Evolutionary conservation across 495 filamentous ascomycete genomes (phyloP).

Genomic region (Pyronema domesticum): DNA sequence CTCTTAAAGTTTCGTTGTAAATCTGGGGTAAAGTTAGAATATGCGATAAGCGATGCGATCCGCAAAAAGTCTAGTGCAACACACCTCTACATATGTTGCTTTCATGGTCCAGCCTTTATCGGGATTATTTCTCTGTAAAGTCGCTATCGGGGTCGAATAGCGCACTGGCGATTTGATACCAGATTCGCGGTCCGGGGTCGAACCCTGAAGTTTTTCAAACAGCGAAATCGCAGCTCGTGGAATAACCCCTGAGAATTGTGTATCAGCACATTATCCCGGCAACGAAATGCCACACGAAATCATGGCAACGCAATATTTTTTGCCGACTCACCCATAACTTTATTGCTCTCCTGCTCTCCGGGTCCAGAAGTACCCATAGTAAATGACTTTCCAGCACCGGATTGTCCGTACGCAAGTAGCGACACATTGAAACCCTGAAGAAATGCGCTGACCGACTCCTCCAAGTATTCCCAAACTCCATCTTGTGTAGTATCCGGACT

Average conservation of each 20-base stretch:
- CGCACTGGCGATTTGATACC: conserved; percentile 65
- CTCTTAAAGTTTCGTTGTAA: conserved; percentile 89
- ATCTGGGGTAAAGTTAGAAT: conserved; percentile 37
- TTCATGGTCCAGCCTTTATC: conserved; percentile 88
- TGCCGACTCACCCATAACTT: conserved; percentile 54
- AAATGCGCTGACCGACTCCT: conserved; percentile 79
- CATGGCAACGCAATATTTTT: not conserved
- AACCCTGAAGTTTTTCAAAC: conserved; percentile 68
- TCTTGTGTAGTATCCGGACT: conserved; percentile 67
- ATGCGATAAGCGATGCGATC: not conserved
- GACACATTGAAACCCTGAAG: conserved; percentile 98
- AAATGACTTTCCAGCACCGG: conserved; percentile 98
- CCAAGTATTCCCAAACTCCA: conserved; percentile 86
- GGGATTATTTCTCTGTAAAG: conserved; percentile 30
- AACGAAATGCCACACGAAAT: not conserved
- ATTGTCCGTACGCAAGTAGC: conserved; percentile 92
- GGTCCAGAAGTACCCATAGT: conserved; percentile 97
- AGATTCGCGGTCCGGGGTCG: conserved; percentile 48
- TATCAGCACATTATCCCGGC: conserved; percentile 9
- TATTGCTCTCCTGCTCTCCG: conserved; percentile 52
- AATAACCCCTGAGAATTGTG: conserved; percentile 53
- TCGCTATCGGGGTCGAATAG: conserved; percentile 47
- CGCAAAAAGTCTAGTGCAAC: conserved; percentile 5
- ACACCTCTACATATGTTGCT: conserved; percentile 86
- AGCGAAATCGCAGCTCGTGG: conserved; percentile 73